Base-by-base conservation (phyloP, 2,329 filamentous ascomycete species). In the Aureobasidium melanogenum region DNA sequence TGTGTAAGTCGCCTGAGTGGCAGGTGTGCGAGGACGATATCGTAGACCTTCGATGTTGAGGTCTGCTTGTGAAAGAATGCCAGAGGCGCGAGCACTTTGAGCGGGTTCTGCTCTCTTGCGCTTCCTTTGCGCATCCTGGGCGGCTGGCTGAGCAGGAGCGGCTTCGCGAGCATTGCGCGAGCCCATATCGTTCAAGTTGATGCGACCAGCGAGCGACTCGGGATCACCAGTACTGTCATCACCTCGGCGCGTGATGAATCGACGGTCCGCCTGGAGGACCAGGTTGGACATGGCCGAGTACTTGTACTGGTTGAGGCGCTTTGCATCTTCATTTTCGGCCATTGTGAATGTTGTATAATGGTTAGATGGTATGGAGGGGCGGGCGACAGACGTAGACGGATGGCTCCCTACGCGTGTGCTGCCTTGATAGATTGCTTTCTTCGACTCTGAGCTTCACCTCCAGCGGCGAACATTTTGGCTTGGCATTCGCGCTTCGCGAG, bases 261-360 rank as follows among this genome's bases (percentile, higher is more conserved):
- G 88, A 79, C 92, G 88, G 81, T 99, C 94, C 80, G 91, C 92
- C 89, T 99, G 94, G 85, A 99, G 90, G 74, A 99, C 94, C 91
- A 99, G 88, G 86, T 99, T 99, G 80, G 94, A 99, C 94, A 99
- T 97, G 51, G 70, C 71, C 63, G 67, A 67, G 68, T 74, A 74
- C 66, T 74, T 74, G 69, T 74, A 74, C 67, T 73, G 70, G 55
- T 67, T 69, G 62, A 73, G 64, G 55, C 69, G 67, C 66, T 71
- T 71, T 63, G 68, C 70, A 65, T 68, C 68, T 62, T 69, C 66
- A 57, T 69, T 67, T 63, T 67, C 65, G 63, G 68, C 69, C 70
- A 72, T 72, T 63, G 41, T 66, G 48, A 43, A 50, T 44, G 30
- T 43, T 14, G 17, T 60, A 24, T 44, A 26, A 34, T 44, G 36